Conservation (phyloP, 2,329 filamentous ascomycete species). For the Ophiosphaerella herpotricha region DNA sequence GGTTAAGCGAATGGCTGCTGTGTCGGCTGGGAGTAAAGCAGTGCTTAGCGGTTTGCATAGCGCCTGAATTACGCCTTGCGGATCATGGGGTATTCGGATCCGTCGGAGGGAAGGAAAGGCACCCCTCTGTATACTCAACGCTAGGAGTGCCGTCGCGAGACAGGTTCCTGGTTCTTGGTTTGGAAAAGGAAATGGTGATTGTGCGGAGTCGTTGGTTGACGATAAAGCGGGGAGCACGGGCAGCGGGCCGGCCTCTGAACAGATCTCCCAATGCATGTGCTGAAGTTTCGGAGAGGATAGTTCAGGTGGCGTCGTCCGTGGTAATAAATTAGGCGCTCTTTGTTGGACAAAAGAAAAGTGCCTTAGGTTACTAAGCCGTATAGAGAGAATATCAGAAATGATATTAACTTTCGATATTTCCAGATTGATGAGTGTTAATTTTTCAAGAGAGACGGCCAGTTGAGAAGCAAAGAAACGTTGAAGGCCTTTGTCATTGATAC, state of each 20-base stretch:
- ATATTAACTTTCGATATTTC: slow-evolving; percentile 58
- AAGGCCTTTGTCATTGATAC: slow-evolving; percentile 61
- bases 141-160: slow-evolving; percentile 65
- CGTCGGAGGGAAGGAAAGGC: slow-evolving; percentile 66
- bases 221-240: slow-evolving; percentile 13
- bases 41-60: slow-evolving; percentile 67
- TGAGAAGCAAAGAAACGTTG: slow-evolving; percentile 56
- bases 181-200: slow-evolving; percentile 19
- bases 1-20: slow-evolving; percentile 7
- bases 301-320: slow-evolving; percentile 48
- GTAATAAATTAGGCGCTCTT: slow-evolving; percentile 52
- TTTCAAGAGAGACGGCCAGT: slow-evolving; percentile 51
- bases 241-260: slow-evolving; percentile 30
- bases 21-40: slow-evolving; percentile 53
- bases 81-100: slow-evolving; percentile 70
- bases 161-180: slow-evolving; percentile 51
- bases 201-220: background rate
- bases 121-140: slow-evolving; percentile 63
- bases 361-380: slow-evolving; percentile 49
- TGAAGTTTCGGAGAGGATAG: slow-evolving; percentile 56
- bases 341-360: slow-evolving; percentile 60
- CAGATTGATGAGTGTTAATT: slow-evolving; percentile 58
- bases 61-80: slow-evolving; percentile 69
- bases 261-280: slow-evolving; percentile 65
- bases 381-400: slow-evolving; percentile 57